Base-by-base conservation (phyloP, 306 rosid species). In the Glycine soja region DNA sequence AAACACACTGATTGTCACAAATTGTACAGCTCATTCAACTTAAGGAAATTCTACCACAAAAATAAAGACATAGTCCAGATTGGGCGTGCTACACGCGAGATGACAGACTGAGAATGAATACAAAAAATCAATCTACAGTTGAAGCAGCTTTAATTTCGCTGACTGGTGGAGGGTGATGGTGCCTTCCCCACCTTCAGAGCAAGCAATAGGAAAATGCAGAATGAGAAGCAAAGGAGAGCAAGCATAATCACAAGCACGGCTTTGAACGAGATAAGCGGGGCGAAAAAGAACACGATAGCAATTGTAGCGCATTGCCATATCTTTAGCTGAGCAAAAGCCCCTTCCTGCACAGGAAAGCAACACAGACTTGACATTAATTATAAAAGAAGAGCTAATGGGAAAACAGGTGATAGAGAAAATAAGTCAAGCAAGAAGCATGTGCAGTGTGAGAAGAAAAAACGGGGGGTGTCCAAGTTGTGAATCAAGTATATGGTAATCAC, bases 281-380 rank as follows among this genome's bases (percentile, higher is more conserved):
- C 88, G 48, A 85, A 5, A 83, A 95, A 95, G 90, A 93, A 95
- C 50, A 95, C 81, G 1, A 80, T 50, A 66, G 98, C 87, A 72
- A 84, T 95, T 2, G 94, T 72, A 53, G 91, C 97, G n/a, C 97
- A 86, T 88, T 95, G 99, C 99, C 99, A 95, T 82, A 93, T 91
- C 90, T 93, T 93, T 43, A 91, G 83, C 90, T 95, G 99, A 8
- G 99, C 94, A 78, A 95, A 95, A 52, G 98, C 99, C 80, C 99
- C 99, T 86, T 93, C 99, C 99, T 95, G 89, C 80, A 50, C 79
- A 66, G 32, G 78, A 78, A 46, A 10, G 66, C 30, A 61, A 58
- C 19, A 38, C 0, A 38, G 43, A 38, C 43, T 38, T 38, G 43
- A 38, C 43, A 38, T 38, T 24, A 24, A 24, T 24, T 24, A 24